Evolutionary conservation across 2,329 filamentous ascomycete species (phyloP).

Genomic region (Talaromyces sp.): DNA sequence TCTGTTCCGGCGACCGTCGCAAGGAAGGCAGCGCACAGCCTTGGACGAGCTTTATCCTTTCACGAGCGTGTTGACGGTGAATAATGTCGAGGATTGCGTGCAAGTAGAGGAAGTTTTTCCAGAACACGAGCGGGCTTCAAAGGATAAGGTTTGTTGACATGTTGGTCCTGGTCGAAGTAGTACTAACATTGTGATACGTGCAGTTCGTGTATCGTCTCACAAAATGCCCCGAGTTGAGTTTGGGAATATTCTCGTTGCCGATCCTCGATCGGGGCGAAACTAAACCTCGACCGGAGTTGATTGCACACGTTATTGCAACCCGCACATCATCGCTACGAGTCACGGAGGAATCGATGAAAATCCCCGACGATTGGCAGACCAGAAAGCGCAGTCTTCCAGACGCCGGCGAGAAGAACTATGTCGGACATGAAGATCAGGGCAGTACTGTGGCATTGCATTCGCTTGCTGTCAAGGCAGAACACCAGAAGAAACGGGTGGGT

Average conservation of each 20-base stretch:
- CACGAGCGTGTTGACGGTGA: constrained; percentile 64
- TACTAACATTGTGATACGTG: neutral
- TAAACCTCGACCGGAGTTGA: constrained; percentile 62
- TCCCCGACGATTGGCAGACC: constrained; percentile 64
- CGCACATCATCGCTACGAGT: constrained; percentile 62
- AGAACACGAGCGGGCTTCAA: constrained; percentile 53
- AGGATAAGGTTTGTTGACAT: constrained; percentile 54
- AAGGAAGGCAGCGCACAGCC: constrained; percentile 33
- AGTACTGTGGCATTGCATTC: constrained; percentile 78
- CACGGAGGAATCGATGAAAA: constrained; percentile 72
- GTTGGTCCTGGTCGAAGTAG: neutral
- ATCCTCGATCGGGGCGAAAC: constrained; percentile 51
- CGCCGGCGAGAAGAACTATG: constrained; percentile 39
- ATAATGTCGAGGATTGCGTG: constrained; percentile 53
- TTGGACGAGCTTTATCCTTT: constrained; percentile 66
- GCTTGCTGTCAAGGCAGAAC: constrained; percentile 70
- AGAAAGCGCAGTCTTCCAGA: constrained; percentile 33
- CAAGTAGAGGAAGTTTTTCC: constrained; percentile 60
- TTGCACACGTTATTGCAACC: constrained; percentile 76
- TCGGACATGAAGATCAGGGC: constrained; percentile 71
- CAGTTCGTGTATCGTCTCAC: constrained; percentile 62
- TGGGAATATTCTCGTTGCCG: constrained; percentile 71
- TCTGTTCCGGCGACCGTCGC: constrained; percentile 40
- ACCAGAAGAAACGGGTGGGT: constrained; percentile 71
- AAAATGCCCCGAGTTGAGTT: constrained; percentile 69